Base-by-base conservation (phyloP, 768 basidiomycete species). In the Saitozyma podzolica region DNA sequence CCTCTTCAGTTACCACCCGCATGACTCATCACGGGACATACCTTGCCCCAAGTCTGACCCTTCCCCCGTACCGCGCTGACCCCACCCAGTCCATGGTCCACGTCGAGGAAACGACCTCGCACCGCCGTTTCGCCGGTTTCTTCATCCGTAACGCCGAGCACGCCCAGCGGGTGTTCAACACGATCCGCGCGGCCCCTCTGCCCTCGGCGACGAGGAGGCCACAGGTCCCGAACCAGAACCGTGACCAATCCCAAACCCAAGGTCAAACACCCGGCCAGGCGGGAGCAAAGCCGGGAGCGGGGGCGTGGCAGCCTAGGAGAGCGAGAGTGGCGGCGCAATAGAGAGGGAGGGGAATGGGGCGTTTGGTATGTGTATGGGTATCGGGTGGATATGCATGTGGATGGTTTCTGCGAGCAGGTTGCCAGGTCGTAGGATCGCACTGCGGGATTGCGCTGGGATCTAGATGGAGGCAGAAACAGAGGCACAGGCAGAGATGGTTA, bases 91-190 rank as follows among this genome's bases (percentile, higher is more conserved):
- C 93, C 77, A 94, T 94, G 89, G 89, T 98, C 8, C 91, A 95
- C 70, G 92, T 98, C 66, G 89, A 91, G 3, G 94, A 98, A 79
- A 92, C 92, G 19, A 96, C 92, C 0, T 87, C 95, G 17, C 92
- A 93, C 14, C 83, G 95, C 51, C 87, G 92, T 54, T 97, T 92
- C 79, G 95, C 92, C 2, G 91, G 92, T 45, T 96, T 92, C 91
- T 97, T 97, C 82, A 94, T 97, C 81, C 88, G 92, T 56, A 80
- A 94, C 80, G 91, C 92, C 6, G 93, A 96, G 79, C 86, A 92
- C 68, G 88, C 92, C 29, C 90, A 92, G 73, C 86, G 90, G 67
- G 89, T 94, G 59, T 83, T 88, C 64, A 92, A 94, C 71, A 88
- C 88, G 63, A 82, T 96, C 68, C 87, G 83, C 65, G 80, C 82